Evolutionary conservation across 139 green algal species (phyloP).

Genomic region (Chlorella vulgaris): DNA sequence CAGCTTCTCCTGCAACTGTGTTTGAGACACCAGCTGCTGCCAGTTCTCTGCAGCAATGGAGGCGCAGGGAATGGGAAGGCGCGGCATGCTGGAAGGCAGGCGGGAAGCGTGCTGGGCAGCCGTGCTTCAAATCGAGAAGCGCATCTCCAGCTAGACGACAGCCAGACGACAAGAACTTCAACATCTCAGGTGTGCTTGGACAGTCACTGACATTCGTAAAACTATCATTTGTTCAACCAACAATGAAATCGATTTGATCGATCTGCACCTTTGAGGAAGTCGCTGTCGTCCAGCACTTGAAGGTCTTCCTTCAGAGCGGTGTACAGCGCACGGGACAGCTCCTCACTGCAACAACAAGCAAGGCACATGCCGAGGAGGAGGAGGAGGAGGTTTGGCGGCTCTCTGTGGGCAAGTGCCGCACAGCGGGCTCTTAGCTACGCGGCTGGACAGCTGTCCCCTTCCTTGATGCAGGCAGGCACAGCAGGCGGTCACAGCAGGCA

Average conservation of each 20-base stretch:
- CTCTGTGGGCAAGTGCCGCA: not conserved
- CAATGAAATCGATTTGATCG: not conserved
- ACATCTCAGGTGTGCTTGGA: not conserved
- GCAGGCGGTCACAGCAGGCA: too few relatives aligned
- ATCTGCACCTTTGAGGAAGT: not conserved
- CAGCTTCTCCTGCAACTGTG: not conserved
- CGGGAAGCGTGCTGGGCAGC: not conserved
- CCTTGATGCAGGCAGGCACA: too few relatives aligned
- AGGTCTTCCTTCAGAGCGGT: not conserved
- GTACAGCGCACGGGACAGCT: not conserved
- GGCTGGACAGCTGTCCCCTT: too few relatives aligned
- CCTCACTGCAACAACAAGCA: not conserved
- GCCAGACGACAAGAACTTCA: not conserved
- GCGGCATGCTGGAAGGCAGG: not conserved
- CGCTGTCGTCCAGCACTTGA: not conserved
- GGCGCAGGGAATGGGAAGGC: not conserved
- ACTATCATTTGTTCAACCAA: too few relatives aligned
- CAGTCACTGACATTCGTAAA: not conserved
- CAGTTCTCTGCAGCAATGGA: not conserved
- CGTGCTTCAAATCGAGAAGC: not conserved
- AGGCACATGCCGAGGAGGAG: not conserved
- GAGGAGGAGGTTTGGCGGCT: not conserved
- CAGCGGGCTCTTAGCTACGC: too few relatives aligned
- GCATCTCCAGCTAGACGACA: too few relatives aligned
- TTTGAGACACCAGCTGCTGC: not conserved